phyloP scores from a whole-genome alignment of 148 eudicot genomes.

The Salicornia ramosissima region DNA sequence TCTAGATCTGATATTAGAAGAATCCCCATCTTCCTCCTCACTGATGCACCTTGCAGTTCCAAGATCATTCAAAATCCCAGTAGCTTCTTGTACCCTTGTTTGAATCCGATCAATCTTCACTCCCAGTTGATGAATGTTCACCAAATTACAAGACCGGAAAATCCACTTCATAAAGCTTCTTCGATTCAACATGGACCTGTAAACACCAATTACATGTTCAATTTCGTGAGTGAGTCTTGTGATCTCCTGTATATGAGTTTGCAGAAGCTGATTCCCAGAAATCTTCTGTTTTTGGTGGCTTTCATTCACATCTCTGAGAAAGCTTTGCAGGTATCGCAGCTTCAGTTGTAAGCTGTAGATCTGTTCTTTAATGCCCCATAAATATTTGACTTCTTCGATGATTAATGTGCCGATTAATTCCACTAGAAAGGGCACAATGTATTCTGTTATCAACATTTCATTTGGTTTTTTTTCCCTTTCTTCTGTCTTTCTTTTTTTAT shows the following conservation, averaged over 20 bases:
- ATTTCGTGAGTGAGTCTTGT: constrained; percentile 9
- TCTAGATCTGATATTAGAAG: constrained; percentile 14
- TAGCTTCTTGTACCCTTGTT: constrained; percentile 1
- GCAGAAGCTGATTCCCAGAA: not conserved
- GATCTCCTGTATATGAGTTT: constrained; percentile 17
- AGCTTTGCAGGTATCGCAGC: constrained; percentile 9
- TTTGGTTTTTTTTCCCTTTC: not conserved
- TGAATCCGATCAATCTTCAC: constrained; percentile 16
- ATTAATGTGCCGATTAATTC: constrained; percentile 13
- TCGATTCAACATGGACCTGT: not conserved
- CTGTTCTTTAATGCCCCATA: not conserved
- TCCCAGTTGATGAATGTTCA: constrained; percentile 3
- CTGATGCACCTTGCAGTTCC: not conserved
- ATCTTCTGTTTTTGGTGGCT: not conserved
- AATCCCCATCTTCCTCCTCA: not conserved
- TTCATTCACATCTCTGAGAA: not conserved
- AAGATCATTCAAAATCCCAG: constrained; percentile 4
- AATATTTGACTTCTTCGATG: constrained; percentile 13
- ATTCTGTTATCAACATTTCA: constrained; percentile 8
- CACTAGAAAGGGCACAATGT: not conserved
- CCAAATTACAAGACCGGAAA: not conserved
- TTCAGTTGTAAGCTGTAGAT: constrained; percentile 7
- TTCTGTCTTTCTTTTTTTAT: too few relatives aligned
- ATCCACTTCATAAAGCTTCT: not conserved
- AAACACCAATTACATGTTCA: not conserved